Evolutionary conservation across 106 monocot species (phyloP).

Genomic region (Acanthochlamys bracteata): DNA sequence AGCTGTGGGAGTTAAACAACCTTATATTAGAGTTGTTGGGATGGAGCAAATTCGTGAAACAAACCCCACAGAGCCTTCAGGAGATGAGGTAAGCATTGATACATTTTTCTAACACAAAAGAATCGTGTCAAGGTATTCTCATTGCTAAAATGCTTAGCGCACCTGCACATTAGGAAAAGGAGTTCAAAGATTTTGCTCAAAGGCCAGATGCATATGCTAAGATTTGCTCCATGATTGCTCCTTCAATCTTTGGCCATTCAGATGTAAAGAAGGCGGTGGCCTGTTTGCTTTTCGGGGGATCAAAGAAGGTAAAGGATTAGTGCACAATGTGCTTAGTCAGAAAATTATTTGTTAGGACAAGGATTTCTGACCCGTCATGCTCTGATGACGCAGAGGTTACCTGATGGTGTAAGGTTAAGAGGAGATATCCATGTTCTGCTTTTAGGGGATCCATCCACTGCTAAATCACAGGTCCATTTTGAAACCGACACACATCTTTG

Average conservation of each 20-base stretch:
- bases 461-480: conserved; percentile 84
- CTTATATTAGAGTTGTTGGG: conserved; percentile 94
- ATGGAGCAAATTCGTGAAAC: conserved; percentile 84
- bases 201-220: conserved; percentile 81
- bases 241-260: conserved; percentile 92
- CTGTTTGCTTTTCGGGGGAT: conserved; percentile 90
- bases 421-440: conserved; percentile 94
- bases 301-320: conserved; percentile 68
- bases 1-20: conserved; percentile 92
- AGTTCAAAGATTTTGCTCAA: conserved; percentile 94
- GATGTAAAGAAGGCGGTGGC: conserved; percentile 97
- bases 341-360: too few relatives aligned
- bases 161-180: conserved; percentile 41
- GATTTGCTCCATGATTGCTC: conserved; percentile 82
- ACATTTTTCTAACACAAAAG: not conserved
- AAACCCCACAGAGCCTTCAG: conserved; percentile 62
- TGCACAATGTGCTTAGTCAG: too few relatives aligned
- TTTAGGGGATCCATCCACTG: conserved; percentile 96
- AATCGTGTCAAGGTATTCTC: too few relatives aligned
- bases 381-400: conserved; percentile 53
- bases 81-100: conserved; percentile 55
- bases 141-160: too few relatives aligned
- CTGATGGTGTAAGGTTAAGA: conserved; percentile 90
- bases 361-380: too few relatives aligned
- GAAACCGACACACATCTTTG: too few relatives aligned